Base-by-base conservation (phyloP, 371 early-diverging fungal genomes). In the Mortierella sp. region DNA sequence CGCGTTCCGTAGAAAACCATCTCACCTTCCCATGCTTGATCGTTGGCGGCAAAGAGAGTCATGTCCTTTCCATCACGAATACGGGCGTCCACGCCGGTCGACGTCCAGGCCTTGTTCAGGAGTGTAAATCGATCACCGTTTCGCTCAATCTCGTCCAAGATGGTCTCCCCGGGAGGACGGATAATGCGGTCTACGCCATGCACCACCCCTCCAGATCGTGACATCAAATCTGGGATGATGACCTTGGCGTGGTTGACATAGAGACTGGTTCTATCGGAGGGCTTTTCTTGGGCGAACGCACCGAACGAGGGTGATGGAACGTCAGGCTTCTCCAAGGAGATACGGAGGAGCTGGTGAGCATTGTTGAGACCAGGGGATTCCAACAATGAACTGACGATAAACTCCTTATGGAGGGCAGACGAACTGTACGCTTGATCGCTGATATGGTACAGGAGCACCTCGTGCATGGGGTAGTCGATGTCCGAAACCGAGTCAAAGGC, bases 401-500 rank as follows among this genome's bases (percentile, higher is more conserved):
- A n/a, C 52, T 63, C 54, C 0, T 53, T 19, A 24, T 19, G 63
- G 2, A 72, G 62, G 2, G 26, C 43, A 1, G 60, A 50, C 2
- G 51, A 45, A 39, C 49, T 54, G 53, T 67, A 67, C 30, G 58
- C 56, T 16, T 56, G 43, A n/a, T 63, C 43, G 2, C 64, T n/a
- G 19, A 67, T 59, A 49, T 72, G 67, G 43, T 72, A 72, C 67
- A 72, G 49, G 43, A 72, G 56, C 30, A 63, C 59, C 12, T 72
- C 67, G 14, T 48, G 67, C 0, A 60, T 62, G 2, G 73, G 67
- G 23, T 54, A 54, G n/a, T 67, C 67, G 18, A 54, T 64, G 19
- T 72, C 73, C 2, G 59, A 46, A 48, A 72, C 31, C n/a, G 64
- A 67, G 39, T 72, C 73, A 21, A 72, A 67, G 14, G 73, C 73